Evolutionary conservation across 495 filamentous ascomycete species (phyloP), one percentile per base, ranked within the genome.

Genomic region (Hyaloscypha bicolor): DNA sequence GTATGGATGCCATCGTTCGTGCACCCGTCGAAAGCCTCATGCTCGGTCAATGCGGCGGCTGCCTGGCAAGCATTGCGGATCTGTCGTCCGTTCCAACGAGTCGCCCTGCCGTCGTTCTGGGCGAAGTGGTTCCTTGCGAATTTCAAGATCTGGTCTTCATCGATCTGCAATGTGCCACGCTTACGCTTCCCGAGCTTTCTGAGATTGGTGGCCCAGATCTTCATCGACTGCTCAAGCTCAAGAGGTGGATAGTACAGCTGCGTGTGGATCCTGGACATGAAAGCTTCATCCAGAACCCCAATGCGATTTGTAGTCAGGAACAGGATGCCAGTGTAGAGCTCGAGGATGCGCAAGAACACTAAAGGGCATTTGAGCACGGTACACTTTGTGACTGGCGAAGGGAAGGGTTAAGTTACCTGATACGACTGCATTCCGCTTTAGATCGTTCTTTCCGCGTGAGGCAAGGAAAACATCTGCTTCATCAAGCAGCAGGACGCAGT

Each of bases 381-480:
- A 25, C 35, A 37, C 8, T 6, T 6, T 37, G 35, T 37, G 35
- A 37, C 1, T 37, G 35, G 3, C 1, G 35, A 37, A 37, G 31
- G 12, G 76, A 78, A 89, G 89, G 35, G 12, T 12, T 37, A 0
- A 37, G 35, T 37, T 12, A 72, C 93, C 87, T 67, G 86, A 89
- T 22, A 93, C 91, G 0, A 93, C 81, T 2, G 88, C 88, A 72
- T 93, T 93, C 62, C 90, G 83, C 14, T 21, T 45, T 9, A 86
- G 65, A 55, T 87, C 80, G 9, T 58, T 22, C 4, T 60, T 55
- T 0, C 42, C 68, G 9, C 86, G 72, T 48, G 78, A 55, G 16
- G 80, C 74, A 0, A 89, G 76, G 67, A 87, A 90, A 1, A 88
- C 77, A 63, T 87, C 85, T 0, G 81, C 83, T 73, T 88, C 84